Evolutionary conservation across 2,329 filamentous ascomycete genomes (phyloP).

Genomic region (Xylariaceae sp.): DNA sequence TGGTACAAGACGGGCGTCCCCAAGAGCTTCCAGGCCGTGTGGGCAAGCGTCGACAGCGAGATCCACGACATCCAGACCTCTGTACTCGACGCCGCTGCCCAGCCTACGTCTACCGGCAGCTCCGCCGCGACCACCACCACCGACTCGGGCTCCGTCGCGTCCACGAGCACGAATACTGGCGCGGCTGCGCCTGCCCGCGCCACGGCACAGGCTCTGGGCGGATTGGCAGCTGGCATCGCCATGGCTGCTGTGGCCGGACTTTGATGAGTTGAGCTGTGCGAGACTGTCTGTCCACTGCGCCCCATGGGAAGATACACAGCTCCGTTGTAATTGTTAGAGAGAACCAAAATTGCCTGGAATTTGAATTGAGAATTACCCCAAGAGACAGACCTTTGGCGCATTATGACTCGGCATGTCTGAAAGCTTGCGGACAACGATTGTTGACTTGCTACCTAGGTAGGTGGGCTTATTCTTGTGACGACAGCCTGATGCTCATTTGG

Average conservation of each 20-base stretch:
- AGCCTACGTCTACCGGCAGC: slow-evolving; percentile 1
- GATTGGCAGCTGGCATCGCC: slow-evolving; percentile 6
- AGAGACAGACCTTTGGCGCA: too few species aligned
- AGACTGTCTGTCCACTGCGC: too few species aligned
- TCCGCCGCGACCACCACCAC: neutral
- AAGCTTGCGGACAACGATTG: too few species aligned
- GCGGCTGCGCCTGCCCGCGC: slow-evolving; percentile 1
- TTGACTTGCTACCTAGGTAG: too few species aligned
- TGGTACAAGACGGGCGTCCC: slow-evolving; percentile 8
- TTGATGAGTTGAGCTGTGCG: neutral
- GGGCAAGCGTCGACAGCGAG: slow-evolving; percentile 2
- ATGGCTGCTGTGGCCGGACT: slow-evolving; percentile 4
- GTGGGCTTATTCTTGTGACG: too few species aligned
- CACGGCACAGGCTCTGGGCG: slow-evolving; percentile 4
- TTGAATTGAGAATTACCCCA: too few species aligned
- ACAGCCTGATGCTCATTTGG: too few species aligned
- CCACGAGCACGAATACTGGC: slow-evolving; percentile 1
- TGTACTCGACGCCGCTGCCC: slow-evolving; percentile 3
- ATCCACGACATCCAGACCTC: slow-evolving; percentile 4
- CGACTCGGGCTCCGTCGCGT: neutral
- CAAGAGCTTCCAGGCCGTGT: slow-evolving; percentile 1
- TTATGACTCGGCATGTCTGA: too few species aligned
- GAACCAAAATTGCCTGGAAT: too few species aligned
- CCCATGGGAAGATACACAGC: too few species aligned
- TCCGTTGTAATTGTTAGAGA: too few species aligned